These are phyloP conservation scores for Tilletia indica DNA, from an alignment of 1,284 basidiomycete species.

Conservation along the genomic window DNA sequence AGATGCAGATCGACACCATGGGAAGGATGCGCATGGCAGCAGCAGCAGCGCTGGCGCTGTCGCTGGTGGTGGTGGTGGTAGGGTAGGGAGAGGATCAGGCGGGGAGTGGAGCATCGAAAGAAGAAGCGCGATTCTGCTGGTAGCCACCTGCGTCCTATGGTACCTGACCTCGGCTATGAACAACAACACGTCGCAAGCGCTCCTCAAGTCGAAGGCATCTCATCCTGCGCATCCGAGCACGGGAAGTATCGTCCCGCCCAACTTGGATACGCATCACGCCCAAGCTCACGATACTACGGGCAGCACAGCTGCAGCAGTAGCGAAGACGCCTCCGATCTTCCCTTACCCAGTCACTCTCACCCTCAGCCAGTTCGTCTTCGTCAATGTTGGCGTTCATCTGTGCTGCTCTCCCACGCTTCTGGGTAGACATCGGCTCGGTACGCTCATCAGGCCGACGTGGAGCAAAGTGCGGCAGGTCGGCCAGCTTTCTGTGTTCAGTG, in stretches of 20 bases:
- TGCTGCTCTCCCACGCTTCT: conserved; percentile 36
- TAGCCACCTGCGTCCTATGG: conserved; percentile 48
- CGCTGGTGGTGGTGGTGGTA: no score
- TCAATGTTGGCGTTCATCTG: conserved; percentile 78
- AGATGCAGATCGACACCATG: no score
- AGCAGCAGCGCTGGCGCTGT: no score
- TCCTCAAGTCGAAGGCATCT: conserved; percentile 63
- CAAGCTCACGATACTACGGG: neutral
- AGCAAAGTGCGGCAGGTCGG: conserved; percentile 75
- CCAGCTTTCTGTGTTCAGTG: conserved; percentile 85
- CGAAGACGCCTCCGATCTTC: conserved; percentile 62
- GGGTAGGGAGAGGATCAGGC: neutral
- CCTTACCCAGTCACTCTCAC: conserved; percentile 86
- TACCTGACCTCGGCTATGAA: conserved; percentile 73
- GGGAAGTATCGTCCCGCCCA: neutral
- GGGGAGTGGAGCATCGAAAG: no score
- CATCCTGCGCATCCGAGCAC: conserved; percentile 14
- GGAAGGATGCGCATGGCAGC: no score
- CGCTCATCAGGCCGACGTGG: conserved; percentile 64
- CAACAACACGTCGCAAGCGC: conserved; percentile 83
- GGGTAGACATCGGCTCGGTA: conserved; percentile 34
- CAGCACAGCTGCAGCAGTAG: neutral
- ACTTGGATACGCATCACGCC: neutral
- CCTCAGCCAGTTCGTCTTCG: conserved; percentile 95
- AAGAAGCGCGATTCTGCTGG: conserved; percentile 20